Percentiles rank a stretch among this genome's conserved stretches.
phyloP scores from a whole-genome alignment of 2,329 filamentous ascomycete species.

The Acarospora socialis region DNA sequence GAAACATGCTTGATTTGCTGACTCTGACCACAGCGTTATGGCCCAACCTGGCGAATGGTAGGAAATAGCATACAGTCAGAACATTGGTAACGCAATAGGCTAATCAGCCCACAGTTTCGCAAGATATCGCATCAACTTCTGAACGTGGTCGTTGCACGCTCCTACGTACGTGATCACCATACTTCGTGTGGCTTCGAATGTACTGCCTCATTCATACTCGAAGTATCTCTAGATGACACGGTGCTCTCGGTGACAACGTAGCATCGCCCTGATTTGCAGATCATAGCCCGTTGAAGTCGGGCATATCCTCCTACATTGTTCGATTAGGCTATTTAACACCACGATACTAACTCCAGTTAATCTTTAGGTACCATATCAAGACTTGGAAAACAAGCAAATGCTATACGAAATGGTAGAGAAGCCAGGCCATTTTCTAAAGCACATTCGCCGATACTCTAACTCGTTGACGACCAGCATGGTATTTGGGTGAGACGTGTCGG shows the following conservation, averaged over 20 bases:
- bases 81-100: too few species aligned
- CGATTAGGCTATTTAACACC: too few species aligned
- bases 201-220: too few species aligned
- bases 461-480: conserved; percentile 37
- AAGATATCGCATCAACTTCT: conserved; percentile 33
- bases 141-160: conserved; percentile 31
- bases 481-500: conserved; percentile 26
- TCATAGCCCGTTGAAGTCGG: too few species aligned
- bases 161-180: conserved; percentile 31
- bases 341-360: too few species aligned
- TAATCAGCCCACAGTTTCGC: conserved; percentile 21
- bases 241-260: too few species aligned
- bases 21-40: conserved; percentile 20
- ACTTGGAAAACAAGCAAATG: conserved; percentile 43
- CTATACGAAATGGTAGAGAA: conserved; percentile 33
- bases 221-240: too few species aligned
- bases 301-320: too few species aligned
- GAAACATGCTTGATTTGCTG: neutral
- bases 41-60: conserved; percentile 22
- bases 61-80: conserved; percentile 16
- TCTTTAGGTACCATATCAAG: conserved; percentile 34
- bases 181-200: too few species aligned
- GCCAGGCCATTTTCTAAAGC: conserved; percentile 29
- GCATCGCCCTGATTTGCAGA: too few species aligned
- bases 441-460: conserved; percentile 35